Percentiles rank a stretch among this genome's conserved stretches.
These are phyloP conservation scores for Coprinellus aureogranulatus DNA, from an alignment of 768 basidiomycete genomes.

Conservation along the genomic window DNA sequence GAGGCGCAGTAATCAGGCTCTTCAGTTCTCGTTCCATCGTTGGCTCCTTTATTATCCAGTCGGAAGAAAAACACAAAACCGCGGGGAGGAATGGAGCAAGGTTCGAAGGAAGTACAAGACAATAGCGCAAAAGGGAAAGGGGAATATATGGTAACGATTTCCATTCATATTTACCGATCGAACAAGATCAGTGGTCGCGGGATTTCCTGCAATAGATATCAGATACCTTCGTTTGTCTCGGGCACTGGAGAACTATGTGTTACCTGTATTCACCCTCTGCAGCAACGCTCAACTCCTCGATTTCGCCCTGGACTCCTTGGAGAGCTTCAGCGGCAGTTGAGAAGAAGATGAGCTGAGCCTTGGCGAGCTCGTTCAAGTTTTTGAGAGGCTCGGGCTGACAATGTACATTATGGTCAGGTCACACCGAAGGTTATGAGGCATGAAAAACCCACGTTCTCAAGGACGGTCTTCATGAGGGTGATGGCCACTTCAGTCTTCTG, in stretches of 20 bases:
- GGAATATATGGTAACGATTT: no score
- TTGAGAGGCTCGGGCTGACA: conserved; percentile 90
- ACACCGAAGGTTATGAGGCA: conserved; percentile 1
- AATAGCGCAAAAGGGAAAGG: no score
- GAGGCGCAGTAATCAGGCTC: no score
- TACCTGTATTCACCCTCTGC: conserved; percentile 95
- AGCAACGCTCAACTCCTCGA: conserved; percentile 88
- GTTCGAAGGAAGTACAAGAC: no score
- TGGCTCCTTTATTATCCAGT: no score
- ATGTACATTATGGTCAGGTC: conserved; percentile 3
- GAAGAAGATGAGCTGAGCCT: conserved; percentile 83
- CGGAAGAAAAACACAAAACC: no score
- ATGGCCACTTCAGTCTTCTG: conserved; percentile 98
- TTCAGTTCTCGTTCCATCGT: no score
- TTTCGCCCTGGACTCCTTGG: conserved; percentile 81
- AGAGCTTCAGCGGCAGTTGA: conserved; percentile 77
- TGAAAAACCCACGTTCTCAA: conserved; percentile 80
- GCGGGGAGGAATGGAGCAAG: no score
- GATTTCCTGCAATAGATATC: conserved; percentile 59
- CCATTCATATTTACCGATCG: conserved; percentile 1
- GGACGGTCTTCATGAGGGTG: conserved; percentile 94
- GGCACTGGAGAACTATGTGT: conserved; percentile 1
- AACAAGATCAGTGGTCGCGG: conserved; percentile 77
- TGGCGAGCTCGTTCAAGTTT: conserved; percentile 88
- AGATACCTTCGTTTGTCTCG: not conserved